These are phyloP conservation scores for Penstemon newberryi DNA, from an alignment of 257 asterid genomes.

Conservation along the genomic window DNA sequence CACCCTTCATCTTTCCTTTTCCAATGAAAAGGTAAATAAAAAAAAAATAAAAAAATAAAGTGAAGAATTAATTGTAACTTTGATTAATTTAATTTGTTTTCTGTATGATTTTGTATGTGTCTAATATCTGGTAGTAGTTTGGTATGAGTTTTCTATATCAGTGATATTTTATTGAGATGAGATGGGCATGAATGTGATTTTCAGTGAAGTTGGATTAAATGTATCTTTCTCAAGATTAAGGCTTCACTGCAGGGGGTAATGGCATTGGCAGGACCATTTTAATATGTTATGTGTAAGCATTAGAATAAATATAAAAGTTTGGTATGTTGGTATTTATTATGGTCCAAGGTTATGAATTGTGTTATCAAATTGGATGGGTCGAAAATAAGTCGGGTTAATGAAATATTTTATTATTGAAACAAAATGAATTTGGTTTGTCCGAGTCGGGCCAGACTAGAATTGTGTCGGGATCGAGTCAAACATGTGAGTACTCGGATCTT, in stretches of 20 bases:
- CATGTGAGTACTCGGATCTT: too few species aligned
- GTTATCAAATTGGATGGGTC: too few species aligned
- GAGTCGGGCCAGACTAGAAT: too few species aligned
- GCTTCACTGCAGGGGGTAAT: conserved; percentile 9
- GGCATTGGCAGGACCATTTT: conserved; percentile 5
- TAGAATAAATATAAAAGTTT: conserved; percentile 13
- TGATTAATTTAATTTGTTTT: neutral
- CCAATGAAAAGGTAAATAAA: conserved; percentile 22
- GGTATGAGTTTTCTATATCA: neutral
- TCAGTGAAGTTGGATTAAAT: conserved; percentile 23
- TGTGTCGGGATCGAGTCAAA: too few species aligned
- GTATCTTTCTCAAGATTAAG: conserved; percentile 42
- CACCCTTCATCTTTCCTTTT: conserved; percentile 30
- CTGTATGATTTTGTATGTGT: neutral
- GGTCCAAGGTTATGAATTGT: too few species aligned
- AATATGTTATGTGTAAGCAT: neutral
- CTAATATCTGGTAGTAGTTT: neutral
- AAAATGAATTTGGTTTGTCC: too few species aligned
- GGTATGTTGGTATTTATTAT: neutral
- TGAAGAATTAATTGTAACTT: neutral
- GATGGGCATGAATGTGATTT: conserved; percentile 5
- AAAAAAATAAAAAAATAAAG: neutral
- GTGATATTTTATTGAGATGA: neutral
- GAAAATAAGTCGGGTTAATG: too few species aligned
- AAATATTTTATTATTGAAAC: too few species aligned